A percentile compares a stretch with the other conserved stretches of the same genome.
Evolutionary conservation across 768 basidiomycete genomes (phyloP).

Genomic region (Boletus sp.): DNA sequence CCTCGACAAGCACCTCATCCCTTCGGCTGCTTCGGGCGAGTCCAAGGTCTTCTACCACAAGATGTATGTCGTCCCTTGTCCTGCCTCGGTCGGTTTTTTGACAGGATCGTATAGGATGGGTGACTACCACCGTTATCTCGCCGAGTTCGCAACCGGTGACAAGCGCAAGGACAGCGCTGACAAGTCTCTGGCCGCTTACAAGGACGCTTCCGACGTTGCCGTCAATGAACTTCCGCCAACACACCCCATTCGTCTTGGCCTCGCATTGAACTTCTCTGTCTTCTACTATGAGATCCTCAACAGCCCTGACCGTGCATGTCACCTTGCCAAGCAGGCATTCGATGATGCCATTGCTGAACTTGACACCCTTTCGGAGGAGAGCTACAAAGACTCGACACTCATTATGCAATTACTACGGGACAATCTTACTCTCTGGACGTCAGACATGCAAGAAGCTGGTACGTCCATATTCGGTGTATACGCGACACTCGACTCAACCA

Average conservation of each 20-base stretch:
- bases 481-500: conserved; percentile 3
- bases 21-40: conserved; percentile 94
- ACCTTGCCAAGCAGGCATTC: conserved; percentile 98
- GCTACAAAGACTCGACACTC: conserved; percentile 98
- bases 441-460: conserved; percentile 95
- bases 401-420: conserved; percentile 97
- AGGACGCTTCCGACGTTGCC: conserved; percentile 96
- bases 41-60: conserved; percentile 99
- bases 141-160: conserved; percentile 97
- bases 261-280: conserved; percentile 98
- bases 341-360: conserved; percentile 99
- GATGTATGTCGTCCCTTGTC: conserved; percentile 58
- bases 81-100: conserved; percentile 2
- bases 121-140: conserved; percentile 98
- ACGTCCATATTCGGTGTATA: conserved; percentile 33
- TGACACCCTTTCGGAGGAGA: conserved; percentile 97
- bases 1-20: conserved; percentile 96
- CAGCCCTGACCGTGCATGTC: conserved; percentile 97
- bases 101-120: conserved; percentile 71
- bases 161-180: conserved; percentile 96
- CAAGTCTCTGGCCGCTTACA: conserved; percentile 96
- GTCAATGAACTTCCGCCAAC: conserved; percentile 93
- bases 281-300: conserved; percentile 99
- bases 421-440: conserved; percentile 97
- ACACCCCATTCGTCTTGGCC: conserved; percentile 97